A percentile compares a stretch with the other conserved stretches of the same genome.
These are phyloP conservation scores for Salix dunnii DNA, from an alignment of 345 rosid genomes.

Conservation along the genomic window DNA sequence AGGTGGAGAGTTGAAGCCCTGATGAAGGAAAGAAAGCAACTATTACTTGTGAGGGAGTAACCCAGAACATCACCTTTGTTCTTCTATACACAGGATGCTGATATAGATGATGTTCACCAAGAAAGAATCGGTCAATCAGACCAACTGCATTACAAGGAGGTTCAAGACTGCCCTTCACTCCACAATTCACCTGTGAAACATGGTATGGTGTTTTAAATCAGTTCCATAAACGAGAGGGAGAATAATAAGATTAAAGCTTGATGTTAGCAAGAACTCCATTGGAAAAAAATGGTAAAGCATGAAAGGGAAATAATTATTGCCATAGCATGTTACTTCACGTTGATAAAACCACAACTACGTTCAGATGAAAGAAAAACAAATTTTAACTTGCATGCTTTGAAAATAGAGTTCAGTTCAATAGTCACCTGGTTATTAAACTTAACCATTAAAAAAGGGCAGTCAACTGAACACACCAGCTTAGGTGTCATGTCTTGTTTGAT, in stretches of 20 bases:
- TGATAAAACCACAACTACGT: not conserved
- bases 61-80: slow-evolving; percentile 37
- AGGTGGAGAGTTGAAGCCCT: not conserved
- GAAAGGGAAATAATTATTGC: not conserved
- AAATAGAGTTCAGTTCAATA: not conserved
- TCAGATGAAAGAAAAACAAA: not conserved
- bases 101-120: slow-evolving; percentile 51
- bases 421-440: not conserved
- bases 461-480: not conserved
- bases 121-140: slow-evolving; percentile 43
- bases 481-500: not conserved
- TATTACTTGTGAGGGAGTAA: not conserved
- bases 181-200: slow-evolving; percentile 46
- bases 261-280: not conserved
- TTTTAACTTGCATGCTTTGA: not conserved
- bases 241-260: slow-evolving; percentile 1
- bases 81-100: slow-evolving; percentile 50
- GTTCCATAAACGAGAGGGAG: slow-evolving; percentile 1
- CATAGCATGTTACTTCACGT: not conserved
- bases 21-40: not conserved
- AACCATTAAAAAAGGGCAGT: not conserved
- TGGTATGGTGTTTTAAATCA: not conserved
- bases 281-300: not conserved
- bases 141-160: slow-evolving; percentile 65
- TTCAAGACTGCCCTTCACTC: slow-evolving; percentile 50